Conservation (phyloP, 169 alveolate genomes). For the Cyclospora cayetanensis region DNA sequence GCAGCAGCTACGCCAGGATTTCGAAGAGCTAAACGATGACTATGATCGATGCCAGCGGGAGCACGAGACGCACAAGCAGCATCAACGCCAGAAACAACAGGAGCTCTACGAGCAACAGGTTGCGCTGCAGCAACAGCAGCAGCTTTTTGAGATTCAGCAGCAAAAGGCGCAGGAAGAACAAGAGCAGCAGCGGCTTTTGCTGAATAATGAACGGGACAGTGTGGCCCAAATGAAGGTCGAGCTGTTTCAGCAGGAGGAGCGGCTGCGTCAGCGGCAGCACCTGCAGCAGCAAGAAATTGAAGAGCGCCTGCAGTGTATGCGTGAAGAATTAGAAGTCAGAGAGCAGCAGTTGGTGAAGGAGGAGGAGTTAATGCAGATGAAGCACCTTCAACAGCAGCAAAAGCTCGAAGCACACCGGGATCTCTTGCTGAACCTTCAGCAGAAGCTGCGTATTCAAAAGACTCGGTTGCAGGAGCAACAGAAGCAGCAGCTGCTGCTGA, state of each 20-base stretch:
- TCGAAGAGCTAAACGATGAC: slow-evolving; percentile 26
- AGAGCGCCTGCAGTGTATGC: not conserved
- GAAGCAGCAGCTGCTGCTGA: slow-evolving; percentile 12
- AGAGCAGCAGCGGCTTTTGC: slow-evolving; percentile 27
- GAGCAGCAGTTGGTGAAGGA: not conserved
- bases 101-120: slow-evolving; percentile 16
- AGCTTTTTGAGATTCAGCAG: not conserved
- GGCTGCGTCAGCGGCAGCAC: slow-evolving; percentile 12
- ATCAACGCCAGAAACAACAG: not conserved
- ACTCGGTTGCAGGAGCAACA: not conserved
- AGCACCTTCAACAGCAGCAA: slow-evolving; percentile 26
- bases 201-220: not conserved
- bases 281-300: not conserved
- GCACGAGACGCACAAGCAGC: slow-evolving; percentile 31
- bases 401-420: not conserved
- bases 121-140: slow-evolving; percentile 42
- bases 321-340: not conserved
- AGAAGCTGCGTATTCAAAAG: not conserved
- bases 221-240: not conserved
- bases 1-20: slow-evolving; percentile 28
- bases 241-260: not conserved
- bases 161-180: not conserved
- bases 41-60: slow-evolving; percentile 11
- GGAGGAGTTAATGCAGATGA: too few species aligned
- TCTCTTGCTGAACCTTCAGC: not conserved